Conservation (phyloP, 768 basidiomycete genomes). For the Hemileccinum rubropunctum region DNA sequence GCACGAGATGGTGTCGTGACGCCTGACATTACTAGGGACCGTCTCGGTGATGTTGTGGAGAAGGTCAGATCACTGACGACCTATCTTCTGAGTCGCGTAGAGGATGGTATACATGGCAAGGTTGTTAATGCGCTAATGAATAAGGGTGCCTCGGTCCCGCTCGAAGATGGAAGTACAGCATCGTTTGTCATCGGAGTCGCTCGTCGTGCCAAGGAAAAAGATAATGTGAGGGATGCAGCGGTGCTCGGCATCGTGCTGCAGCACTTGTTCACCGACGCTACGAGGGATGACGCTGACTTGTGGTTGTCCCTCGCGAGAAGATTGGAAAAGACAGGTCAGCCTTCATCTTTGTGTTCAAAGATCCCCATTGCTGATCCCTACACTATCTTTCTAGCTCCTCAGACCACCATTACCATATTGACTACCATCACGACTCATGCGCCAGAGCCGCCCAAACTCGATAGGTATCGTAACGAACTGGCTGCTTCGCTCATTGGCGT, state of each 20-base stretch:
- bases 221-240: slow-evolving; percentile 54
- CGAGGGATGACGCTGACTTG: slow-evolving; percentile 62
- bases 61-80: slow-evolving; percentile 54
- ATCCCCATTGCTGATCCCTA: not conserved
- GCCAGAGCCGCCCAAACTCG: slow-evolving; percentile 67
- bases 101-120: slow-evolving; percentile 48
- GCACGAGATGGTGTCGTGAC: slow-evolving; percentile 49
- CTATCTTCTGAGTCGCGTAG: slow-evolving; percentile 54
- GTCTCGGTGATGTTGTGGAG: slow-evolving; percentile 37
- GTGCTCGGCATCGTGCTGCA: slow-evolving; percentile 61
- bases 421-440: slow-evolving; percentile 57
- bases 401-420: slow-evolving; percentile 65
- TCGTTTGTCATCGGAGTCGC: slow-evolving; percentile 36
- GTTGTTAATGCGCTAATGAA: slow-evolving; percentile 37
- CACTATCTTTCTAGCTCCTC: slow-evolving; percentile 50
- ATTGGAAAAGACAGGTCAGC: slow-evolving; percentile 60
- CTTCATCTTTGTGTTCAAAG: not conserved
- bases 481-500: slow-evolving; percentile 79
- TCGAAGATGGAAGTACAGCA: slow-evolving; percentile 20
- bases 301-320: slow-evolving; percentile 75
- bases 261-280: slow-evolving; percentile 56
- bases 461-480: slow-evolving; percentile 85
- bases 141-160: slow-evolving; percentile 21
- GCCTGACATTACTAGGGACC: slow-evolving; percentile 13
- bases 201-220: slow-evolving; percentile 31